Percentiles rank a stretch among this genome's conserved stretches.
Conservation (phyloP, 768 basidiomycete species). For the Tricholoma terreum region DNA sequence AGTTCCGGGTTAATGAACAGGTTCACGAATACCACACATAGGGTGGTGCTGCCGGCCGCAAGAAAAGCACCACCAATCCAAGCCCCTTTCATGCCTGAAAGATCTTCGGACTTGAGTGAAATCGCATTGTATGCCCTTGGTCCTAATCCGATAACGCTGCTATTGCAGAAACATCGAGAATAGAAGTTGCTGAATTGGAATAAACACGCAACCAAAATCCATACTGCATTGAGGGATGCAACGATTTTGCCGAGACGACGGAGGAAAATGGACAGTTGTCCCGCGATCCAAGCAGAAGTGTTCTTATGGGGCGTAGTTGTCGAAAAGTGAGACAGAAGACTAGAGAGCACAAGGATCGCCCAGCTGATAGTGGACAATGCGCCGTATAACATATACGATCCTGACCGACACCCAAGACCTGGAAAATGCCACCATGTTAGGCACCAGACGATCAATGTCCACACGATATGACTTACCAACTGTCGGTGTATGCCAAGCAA, state of each 20-base stretch:
- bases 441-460: background rate
- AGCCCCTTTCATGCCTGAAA: slow-evolving; percentile 22
- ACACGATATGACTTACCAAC: slow-evolving; percentile 11
- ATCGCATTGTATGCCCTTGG: slow-evolving; percentile 29
- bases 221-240: slow-evolving; percentile 29
- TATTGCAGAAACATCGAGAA: slow-evolving; percentile 36
- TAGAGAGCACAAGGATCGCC: slow-evolving; percentile 27
- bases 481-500: slow-evolving; percentile 25
- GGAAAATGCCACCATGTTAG: background rate
- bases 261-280: slow-evolving; percentile 1
- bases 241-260: slow-evolving; percentile 29
- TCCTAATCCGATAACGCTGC: slow-evolving; percentile 28
- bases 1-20: slow-evolving; percentile 23
- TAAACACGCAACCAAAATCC: slow-evolving; percentile 27
- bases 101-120: slow-evolving; percentile 12
- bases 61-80: slow-evolving; percentile 38
- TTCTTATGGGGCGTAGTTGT: background rate
- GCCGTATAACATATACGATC: slow-evolving; percentile 30
- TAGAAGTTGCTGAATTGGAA: slow-evolving; percentile 34
- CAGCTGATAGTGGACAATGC: slow-evolving; percentile 30
- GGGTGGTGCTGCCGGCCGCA: slow-evolving; percentile 16
- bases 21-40: slow-evolving; percentile 27
- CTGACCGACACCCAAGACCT: slow-evolving; percentile 35
- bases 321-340: slow-evolving; percentile 25
- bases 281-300: background rate